A percentile compares a stretch with the other conserved stretches of the same genome.
These are phyloP conservation scores for Ogataea hybrid DNA, from an alignment of 1,139 yeast genomes.

Conservation along the genomic window DNA sequence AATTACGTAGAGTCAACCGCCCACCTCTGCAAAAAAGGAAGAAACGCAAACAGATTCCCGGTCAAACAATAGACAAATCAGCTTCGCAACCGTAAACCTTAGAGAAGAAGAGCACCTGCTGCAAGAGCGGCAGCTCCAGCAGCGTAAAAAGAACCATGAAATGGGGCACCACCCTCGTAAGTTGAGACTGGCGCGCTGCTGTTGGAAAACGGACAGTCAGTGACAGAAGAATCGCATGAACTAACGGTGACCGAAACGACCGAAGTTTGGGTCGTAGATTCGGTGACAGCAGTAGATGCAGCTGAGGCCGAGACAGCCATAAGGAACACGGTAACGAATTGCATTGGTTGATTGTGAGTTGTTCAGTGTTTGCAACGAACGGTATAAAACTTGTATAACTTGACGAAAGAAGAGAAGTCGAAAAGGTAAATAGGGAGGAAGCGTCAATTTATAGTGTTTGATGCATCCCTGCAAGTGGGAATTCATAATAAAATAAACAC, in stretches of 20 bases:
- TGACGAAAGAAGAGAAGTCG: constrained; percentile 2
- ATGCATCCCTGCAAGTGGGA: constrained; percentile 2
- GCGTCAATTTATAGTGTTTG: constrained; percentile 5
- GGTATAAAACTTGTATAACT: constrained; percentile 3
- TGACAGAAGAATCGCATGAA: constrained; percentile 35
- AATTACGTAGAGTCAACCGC: constrained; percentile 3
- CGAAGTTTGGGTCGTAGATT: constrained; percentile 35
- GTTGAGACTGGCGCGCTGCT: constrained; percentile 32
- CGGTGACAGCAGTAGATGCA: constrained; percentile 43
- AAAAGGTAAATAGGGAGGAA: constrained; percentile 4
- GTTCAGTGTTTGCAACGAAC: constrained; percentile 4
- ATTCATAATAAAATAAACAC: not conserved
- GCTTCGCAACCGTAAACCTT: constrained; percentile 36
- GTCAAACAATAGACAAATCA: not conserved
- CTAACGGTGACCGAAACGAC: constrained; percentile 34
- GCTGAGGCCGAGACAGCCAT: constrained; percentile 26
- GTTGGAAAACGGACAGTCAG: constrained; percentile 25
- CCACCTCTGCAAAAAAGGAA: not conserved
- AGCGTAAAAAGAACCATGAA: constrained; percentile 47
- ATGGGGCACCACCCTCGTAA: constrained; percentile 51
- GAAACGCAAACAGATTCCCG: not conserved
- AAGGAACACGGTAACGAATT: constrained; percentile 51
- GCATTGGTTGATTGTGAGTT: constrained; percentile 39
- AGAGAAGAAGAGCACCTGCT: constrained; percentile 63
- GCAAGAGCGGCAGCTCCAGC: constrained; percentile 69